These are phyloP conservation scores for Diplocarpon rosae DNA, from an alignment of 2,329 filamentous ascomycete genomes.

Conservation along the genomic window DNA sequence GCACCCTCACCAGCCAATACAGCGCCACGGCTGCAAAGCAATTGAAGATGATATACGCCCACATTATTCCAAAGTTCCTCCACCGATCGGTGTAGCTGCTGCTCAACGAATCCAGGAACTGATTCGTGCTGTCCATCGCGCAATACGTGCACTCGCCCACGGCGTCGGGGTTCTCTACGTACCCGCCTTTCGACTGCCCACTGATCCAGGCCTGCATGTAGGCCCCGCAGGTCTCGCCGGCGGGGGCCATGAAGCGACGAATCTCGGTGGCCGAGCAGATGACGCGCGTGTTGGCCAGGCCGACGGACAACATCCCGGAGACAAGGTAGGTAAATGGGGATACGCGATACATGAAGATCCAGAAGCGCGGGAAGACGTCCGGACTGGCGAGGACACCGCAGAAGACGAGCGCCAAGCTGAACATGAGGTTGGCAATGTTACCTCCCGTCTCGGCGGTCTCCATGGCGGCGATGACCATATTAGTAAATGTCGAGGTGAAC, in stretches of 20 bases:
- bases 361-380: slow-evolving; percentile 56
- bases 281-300: slow-evolving; percentile 55
- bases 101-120: slow-evolving; percentile 36
- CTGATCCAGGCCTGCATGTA: slow-evolving; percentile 44
- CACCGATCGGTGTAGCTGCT: slow-evolving; percentile 48
- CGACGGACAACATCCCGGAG: slow-evolving; percentile 57
- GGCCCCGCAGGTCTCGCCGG: slow-evolving; percentile 42
- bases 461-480: slow-evolving; percentile 65
- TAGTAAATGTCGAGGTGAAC: slow-evolving; percentile 72
- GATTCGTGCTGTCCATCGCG: slow-evolving; percentile 38
- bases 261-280: slow-evolving; percentile 59
- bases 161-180: slow-evolving; percentile 37
- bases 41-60: slow-evolving; percentile 39
- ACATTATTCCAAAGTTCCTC: slow-evolving; percentile 55
- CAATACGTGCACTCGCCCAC: slow-evolving; percentile 45
- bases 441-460: slow-evolving; percentile 65
- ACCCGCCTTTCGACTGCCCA: slow-evolving; percentile 34
- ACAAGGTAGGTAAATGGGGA: slow-evolving; percentile 78
- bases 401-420: slow-evolving; percentile 64
- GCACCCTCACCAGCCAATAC: slow-evolving; percentile 40
- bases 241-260: slow-evolving; percentile 48
- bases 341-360: slow-evolving; percentile 75
- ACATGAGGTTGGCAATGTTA: slow-evolving; percentile 65
- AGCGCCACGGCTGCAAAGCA: slow-evolving; percentile 38
- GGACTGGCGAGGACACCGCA: slow-evolving; percentile 60